Evolutionary conservation across 2,329 filamentous ascomycete species (phyloP), one percentile per base, ranked within the genome.

Genomic region (Trichoderma aggressivum): DNA sequence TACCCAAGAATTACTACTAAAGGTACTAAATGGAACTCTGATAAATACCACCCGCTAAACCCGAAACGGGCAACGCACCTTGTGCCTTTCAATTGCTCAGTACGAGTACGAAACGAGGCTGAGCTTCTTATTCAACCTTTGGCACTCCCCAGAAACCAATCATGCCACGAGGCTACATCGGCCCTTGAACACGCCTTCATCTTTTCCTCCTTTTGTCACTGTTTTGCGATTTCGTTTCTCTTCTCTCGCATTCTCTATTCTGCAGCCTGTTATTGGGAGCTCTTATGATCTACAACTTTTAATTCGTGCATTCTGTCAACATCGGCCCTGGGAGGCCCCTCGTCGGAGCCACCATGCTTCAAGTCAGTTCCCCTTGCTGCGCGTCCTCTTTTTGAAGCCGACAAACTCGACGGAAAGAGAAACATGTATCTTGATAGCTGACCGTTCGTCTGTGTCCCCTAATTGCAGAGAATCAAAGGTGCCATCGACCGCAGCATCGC

Each of bases 401-500:
- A 59, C 7, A 28, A 12, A 21, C 43, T 16, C 11, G n/a, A 3
- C n/a, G 1, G 24, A 36, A 10, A 50, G 28, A 47, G 7, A 53
- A 53, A 24, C 39, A 24, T 53, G 28, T 26, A 26, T n/a, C 18
- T 28, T 14, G n/a, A 47, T 59, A 18, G 32, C 71, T 75, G 30
- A 73, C 55, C 14, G 12, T 53, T 24, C 11, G 47, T 61, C 18
- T 32, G 10, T 50, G 4, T 1, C n/a, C 30, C 24, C 8, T n/a
- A 58, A 47, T 16, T 21, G 24, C 79, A 96, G 92, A 89, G 92
- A 85, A 85, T 97, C 76, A 92, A 93, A 83, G 92, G 91, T 77
- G 92, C 92, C 72, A 94, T 97, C 80, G 93, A 97, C 80, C 90
- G 90, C 77, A 91, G 91, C 77, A 96, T 98, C 77, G 92, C 94